These are phyloP conservation scores for Puccinia triticina DNA, from an alignment of 1,284 basidiomycete genomes.

Conservation along the genomic window DNA sequence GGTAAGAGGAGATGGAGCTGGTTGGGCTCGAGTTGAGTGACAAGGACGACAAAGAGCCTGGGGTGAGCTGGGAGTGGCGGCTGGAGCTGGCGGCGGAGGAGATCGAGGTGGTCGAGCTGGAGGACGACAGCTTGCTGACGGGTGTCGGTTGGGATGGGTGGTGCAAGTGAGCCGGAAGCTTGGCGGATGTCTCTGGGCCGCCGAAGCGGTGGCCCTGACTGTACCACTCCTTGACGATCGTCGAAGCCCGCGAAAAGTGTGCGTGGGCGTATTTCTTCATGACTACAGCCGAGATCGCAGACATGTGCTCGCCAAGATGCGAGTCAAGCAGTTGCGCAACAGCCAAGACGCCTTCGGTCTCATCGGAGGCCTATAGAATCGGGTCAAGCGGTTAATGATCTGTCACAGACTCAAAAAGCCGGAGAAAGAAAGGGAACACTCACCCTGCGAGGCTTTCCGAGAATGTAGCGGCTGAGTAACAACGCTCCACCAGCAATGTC, in stretches of 20 bases:
- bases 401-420: background rate
- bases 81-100: conserved; percentile 28
- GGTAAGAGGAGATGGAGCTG: conserved; percentile 34
- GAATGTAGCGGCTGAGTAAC: conserved; percentile 83
- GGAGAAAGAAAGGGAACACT: conserved; percentile 62
- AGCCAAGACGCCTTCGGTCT: conserved; percentile 66
- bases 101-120: conserved; percentile 36
- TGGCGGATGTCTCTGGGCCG: conserved; percentile 4
- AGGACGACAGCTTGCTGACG: conserved; percentile 16
- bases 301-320: conserved; percentile 79
- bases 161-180: background rate
- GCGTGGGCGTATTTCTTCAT: conserved; percentile 96
- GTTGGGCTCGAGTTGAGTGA: conserved; percentile 42
- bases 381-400: background rate
- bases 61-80: conserved; percentile 22
- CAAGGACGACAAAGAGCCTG: conserved; percentile 19
- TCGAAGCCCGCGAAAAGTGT: conserved; percentile 91
- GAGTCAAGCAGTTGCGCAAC: conserved; percentile 79
- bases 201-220: conserved; percentile 63
- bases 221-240: conserved; percentile 88
- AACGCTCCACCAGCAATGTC: conserved; percentile 84
- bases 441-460: conserved; percentile 73
- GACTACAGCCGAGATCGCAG: conserved; percentile 86
- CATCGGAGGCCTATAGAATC: conserved; percentile 51
- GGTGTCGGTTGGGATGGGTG: background rate